Percentiles rank a stretch among this genome's conserved stretches.
phyloP scores from a whole-genome alignment of 2,329 filamentous ascomycete genomes.

The Rhynchosporium agropyri region DNA sequence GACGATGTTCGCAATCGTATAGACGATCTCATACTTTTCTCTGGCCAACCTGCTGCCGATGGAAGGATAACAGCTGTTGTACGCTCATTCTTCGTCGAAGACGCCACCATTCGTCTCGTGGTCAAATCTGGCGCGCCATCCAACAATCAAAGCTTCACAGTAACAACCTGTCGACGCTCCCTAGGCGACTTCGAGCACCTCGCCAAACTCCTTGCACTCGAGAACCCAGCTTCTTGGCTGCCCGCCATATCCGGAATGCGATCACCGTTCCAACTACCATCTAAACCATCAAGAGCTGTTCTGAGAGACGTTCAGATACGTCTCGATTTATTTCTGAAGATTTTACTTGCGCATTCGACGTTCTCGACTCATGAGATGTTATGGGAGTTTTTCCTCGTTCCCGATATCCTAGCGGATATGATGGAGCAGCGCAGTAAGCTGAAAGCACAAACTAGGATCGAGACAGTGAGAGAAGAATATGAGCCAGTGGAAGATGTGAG shows the following conservation, averaged over 20 bases:
- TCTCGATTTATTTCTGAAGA: conserved; percentile 85
- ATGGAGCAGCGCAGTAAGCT: conserved; percentile 85
- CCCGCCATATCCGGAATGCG: conserved; percentile 76
- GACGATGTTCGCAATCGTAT: conserved; percentile 97
- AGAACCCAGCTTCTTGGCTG: conserved; percentile 95
- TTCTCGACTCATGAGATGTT: conserved; percentile 96
- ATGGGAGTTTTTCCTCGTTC: conserved; percentile 98
- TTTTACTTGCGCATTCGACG: conserved; percentile 84
- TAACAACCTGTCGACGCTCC: conserved; percentile 90
- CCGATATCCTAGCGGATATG: conserved; percentile 86
- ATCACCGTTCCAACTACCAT: conserved; percentile 90
- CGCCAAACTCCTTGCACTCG: conserved; percentile 77
- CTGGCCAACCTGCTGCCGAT: conserved; percentile 69
- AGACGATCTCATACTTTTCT: conserved; percentile 87
- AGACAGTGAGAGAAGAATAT: conserved; percentile 87
- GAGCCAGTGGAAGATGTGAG: conserved; percentile 80
- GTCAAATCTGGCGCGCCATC: conserved; percentile 91
- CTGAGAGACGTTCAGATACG: conserved; percentile 85
- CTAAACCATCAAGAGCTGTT: conserved; percentile 83
- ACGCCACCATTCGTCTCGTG: conserved; percentile 88
- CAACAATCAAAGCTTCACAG: conserved; percentile 80
- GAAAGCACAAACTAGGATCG: conserved; percentile 80
- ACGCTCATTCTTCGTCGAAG: conserved; percentile 94
- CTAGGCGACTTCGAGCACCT: conserved; percentile 90
- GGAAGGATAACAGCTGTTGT: conserved; percentile 90